Evolutionary conservation across 345 rosid species (phyloP), one percentile per base, ranked within the genome.

Genomic region (Moricandia arvensis): DNA sequence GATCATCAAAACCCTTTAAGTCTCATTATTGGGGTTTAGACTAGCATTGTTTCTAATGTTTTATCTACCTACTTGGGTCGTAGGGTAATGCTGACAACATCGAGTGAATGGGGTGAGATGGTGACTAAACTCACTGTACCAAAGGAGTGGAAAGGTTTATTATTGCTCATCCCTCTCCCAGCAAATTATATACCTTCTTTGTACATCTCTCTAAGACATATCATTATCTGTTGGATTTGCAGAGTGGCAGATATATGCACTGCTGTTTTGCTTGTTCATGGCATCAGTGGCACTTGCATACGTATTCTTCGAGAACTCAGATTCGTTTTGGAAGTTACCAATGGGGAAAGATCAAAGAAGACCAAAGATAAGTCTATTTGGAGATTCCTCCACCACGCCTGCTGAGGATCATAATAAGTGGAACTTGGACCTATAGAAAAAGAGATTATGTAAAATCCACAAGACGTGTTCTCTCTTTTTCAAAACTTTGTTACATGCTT

Each of bases 231-330:
- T 43, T 61, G 59, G 58, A 59, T 66, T 5, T 35, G 89, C 92
- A 91, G 99, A 88, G 77, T 95, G 99, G 99, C 97, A 95, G 82
- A 93, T 95, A 3, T 95, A 95, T 64, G 71, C 88, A 59, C 43
- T 95, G 75, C 80, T 95, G 49, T 31, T 87, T 53, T 93, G 93
- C 71, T 80, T 95, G 78, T 95, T 95, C 76, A 60, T 91, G 86
- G 97, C 89, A 12, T 95, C 99, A 26, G 89, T 90, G 35, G 78
- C 86, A 55, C 85, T 80, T 21, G 93, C 91, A 68, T 95, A 90
- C 84, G 37, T 90, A 3, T 90, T 95, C 85, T 95, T 90, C 16
- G 79, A 90, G 86, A 90, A 90, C 35, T 91, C 97, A 0, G 97
- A 88, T 83, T 85, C 93, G 29, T 95, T 95, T 76, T 90, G 97